These are phyloP conservation scores for Cytospora leucostoma DNA, from an alignment of 2,329 filamentous ascomycete genomes.

Conservation along the genomic window DNA sequence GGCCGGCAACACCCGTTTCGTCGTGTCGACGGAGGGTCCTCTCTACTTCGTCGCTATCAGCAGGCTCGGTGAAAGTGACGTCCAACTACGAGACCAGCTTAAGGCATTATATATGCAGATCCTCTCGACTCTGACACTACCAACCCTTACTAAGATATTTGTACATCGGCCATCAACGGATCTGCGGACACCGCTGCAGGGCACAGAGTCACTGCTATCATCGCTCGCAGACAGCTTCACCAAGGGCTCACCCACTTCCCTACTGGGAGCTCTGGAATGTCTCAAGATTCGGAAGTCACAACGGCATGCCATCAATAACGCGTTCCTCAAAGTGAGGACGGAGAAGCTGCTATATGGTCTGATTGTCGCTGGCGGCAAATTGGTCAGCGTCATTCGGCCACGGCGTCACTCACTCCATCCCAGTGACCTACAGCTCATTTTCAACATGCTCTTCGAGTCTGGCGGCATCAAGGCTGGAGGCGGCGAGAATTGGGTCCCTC, in stretches of 20 bases:
- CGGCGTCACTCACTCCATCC: constrained; percentile 95
- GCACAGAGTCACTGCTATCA: constrained; percentile 87
- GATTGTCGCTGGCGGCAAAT: constrained; percentile 85
- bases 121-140: constrained; percentile 88
- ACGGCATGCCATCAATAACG: constrained; percentile 81
- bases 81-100: constrained; percentile 82
- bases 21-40: constrained; percentile 80
- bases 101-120: constrained; percentile 99
- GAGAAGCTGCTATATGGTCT: constrained; percentile 87
- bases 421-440: constrained; percentile 91
- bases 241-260: constrained; percentile 81
- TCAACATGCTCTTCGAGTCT: constrained; percentile 99
- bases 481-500: constrained; percentile 95
- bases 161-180: constrained; percentile 91
- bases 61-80: constrained; percentile 86
- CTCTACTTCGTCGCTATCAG: constrained; percentile 94
- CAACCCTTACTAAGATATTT: constrained; percentile 84
- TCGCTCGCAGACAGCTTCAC: constrained; percentile 95
- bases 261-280: constrained; percentile 90
- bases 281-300: constrained; percentile 89
- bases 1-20: constrained; percentile 83
- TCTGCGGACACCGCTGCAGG: constrained; percentile 82
- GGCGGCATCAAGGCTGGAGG: constrained; percentile 85
- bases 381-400: constrained; percentile 92
- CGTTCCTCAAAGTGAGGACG: constrained; percentile 75